Conservation (phyloP, 768 basidiomycete species). For the Rhodotorula babjevae region DNA sequence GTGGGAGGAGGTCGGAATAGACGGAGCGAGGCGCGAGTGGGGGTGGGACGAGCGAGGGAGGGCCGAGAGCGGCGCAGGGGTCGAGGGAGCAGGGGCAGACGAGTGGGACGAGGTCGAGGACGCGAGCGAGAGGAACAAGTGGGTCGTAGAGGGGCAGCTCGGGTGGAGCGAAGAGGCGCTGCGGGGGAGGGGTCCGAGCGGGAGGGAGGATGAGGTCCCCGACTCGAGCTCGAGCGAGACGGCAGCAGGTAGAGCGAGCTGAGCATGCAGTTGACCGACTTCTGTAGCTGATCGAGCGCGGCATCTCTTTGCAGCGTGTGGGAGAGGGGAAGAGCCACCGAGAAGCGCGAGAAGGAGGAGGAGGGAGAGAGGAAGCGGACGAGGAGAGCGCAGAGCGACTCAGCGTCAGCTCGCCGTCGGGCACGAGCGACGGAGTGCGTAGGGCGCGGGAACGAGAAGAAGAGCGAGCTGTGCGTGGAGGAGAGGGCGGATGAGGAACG, state of each 20-base stretch:
- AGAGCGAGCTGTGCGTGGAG: conserved; percentile 31
- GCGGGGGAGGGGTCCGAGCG: neutral
- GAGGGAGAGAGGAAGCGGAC: no score
- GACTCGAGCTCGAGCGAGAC: no score
- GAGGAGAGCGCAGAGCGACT: no score
- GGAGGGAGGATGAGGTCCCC: neutral
- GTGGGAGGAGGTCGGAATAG: conserved; percentile 13
- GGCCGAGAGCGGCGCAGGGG: neutral
- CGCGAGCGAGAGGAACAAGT: conserved; percentile 24
- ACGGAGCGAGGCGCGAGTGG: conserved; percentile 20
- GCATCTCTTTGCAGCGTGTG: no score
- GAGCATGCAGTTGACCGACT: no score
- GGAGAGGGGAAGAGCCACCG: no score
- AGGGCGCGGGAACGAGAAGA: conserved; percentile 38
- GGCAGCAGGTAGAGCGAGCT: neutral
- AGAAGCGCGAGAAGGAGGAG: no score
- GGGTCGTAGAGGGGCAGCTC: conserved; percentile 25
- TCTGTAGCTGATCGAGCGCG: no score
- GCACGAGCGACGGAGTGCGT: conserved; percentile 40
- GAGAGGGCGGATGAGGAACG: neutral
- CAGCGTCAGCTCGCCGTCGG: no score
- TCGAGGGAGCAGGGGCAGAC: no score
- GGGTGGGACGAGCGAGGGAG: conserved; percentile 12
- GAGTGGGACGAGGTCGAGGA: conserved; percentile 29
- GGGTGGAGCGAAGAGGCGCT: conserved; percentile 18